A percentile compares a stretch with the other conserved stretches of the same genome.
Evolutionary conservation across 2,329 filamentous ascomycete genomes (phyloP).

Genomic region (Dactylonectria macrodidyma): DNA sequence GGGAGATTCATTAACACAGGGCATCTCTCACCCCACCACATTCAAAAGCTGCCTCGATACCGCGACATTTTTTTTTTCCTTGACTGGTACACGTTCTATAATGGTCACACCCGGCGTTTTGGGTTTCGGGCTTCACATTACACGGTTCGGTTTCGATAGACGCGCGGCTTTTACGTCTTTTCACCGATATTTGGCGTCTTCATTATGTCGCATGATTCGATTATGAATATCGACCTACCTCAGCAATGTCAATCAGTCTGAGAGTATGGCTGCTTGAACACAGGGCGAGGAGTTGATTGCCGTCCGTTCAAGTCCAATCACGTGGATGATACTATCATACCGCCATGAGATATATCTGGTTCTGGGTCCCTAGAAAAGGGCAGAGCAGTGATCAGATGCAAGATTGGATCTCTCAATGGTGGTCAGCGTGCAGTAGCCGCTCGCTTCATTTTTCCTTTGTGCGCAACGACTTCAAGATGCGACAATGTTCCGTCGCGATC

Average conservation of each 20-base stretch:
- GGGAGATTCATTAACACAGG: conserved; percentile 2
- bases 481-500: conserved; percentile 25
- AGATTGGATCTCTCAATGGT: conserved; percentile 30
- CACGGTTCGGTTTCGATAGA: conserved; percentile 47
- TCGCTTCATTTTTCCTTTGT: conserved; percentile 38
- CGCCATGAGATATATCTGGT: background rate
- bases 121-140: conserved; percentile 44
- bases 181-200: conserved; percentile 22
- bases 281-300: background rate
- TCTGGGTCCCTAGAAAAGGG: conserved; percentile 20
- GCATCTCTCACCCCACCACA: conserved; percentile 10
- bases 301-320: background rate
- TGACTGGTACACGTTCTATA: conserved; percentile 52
- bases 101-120: conserved; percentile 53
- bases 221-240: conserved; percentile 11
- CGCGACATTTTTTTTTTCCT: conserved; percentile 36
- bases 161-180: conserved; percentile 40
- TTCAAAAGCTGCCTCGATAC: conserved; percentile 9
- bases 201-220: background rate
- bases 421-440: conserved; percentile 27
- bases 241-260: conserved; percentile 8
- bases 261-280: conserved; percentile 13
- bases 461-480: conserved; percentile 30
- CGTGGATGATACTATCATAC: conserved; percentile 7
- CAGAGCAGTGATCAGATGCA: conserved; percentile 22